Evolutionary conservation across 441 rosid genomes (phyloP), one percentile per base, ranked within the genome.

Genomic region (Pelargonium citronellum): DNA sequence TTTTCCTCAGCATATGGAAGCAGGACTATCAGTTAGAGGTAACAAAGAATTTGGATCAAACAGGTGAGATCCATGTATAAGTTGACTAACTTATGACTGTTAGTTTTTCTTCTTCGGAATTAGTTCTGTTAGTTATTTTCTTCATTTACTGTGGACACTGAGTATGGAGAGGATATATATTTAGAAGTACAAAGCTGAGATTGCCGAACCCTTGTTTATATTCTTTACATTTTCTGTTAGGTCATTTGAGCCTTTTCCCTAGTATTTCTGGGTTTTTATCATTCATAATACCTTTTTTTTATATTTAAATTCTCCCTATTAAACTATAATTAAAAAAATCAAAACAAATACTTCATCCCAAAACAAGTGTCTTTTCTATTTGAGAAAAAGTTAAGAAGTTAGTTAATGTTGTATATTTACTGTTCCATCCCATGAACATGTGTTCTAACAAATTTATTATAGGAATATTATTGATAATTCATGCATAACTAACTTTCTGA

Each of bases 1-100:
- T 15, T 74, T 73, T 49, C 79, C 43, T 67, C 84, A 95, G 99
- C 92, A 87, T 76, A 75, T 85, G 20, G 99, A 95, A 80, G 90
- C 92, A 15, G 99, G 99, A 11, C 87, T 95, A 39, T 79, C 89
- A 6, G 83, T 95, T 51, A 87, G 94, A 84, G 83, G 73, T 46
- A 85, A 87, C 64, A 91, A 87, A 78, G 96, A 94, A 39, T 87
- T 86, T 77, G 89, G 89, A 82, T 86, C 95, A 69, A 89, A 95
- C 73, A 89, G 97, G 98, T 94, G 84, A 49, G 47, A 19, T 5
- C 2, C n/a, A 57, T 58, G 1, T 71, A 67, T 66, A 37, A 30
- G 64, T 47, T 60, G 71, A 5, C 64, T 62, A 17, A 13, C 71
- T 53, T 37, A 70, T 65, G 75, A 64, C 39, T 57, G 41, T 5